A percentile compares a stretch with the other conserved stretches of the same genome.
Evolutionary conservation across 129 eudicot species (phyloP).

Genomic region (Flaveria ramosissima): DNA sequence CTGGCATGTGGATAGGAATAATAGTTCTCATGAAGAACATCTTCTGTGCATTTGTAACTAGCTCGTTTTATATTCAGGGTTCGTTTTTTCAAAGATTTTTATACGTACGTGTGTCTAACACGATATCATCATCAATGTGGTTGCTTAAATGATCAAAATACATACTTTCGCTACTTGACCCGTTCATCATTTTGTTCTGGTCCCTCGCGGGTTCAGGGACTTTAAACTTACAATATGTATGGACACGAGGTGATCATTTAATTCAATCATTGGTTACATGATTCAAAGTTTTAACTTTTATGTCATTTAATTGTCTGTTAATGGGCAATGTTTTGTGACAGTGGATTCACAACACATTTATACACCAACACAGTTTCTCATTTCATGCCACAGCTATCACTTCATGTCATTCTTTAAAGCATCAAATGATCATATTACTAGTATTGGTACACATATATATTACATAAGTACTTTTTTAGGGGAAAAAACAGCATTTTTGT

Average conservation of each 20-base stretch:
- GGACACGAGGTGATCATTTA: not conserved
- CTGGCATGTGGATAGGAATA: slow-evolving; percentile 68
- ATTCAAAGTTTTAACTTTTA: slow-evolving; percentile 11
- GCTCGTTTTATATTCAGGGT: slow-evolving; percentile 20
- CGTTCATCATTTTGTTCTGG: slow-evolving; percentile 8
- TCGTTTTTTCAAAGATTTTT: slow-evolving; percentile 24
- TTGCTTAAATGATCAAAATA: not conserved
- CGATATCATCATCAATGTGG: not conserved
- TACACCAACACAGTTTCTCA: slow-evolving; percentile 32
- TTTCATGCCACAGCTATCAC: slow-evolving; percentile 33
- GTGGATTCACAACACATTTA: slow-evolving; percentile 37
- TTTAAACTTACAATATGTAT: slow-evolving; percentile 7
- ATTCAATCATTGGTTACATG: slow-evolving; percentile 16
- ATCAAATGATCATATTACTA: slow-evolving; percentile 7
- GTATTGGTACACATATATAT: slow-evolving; percentile 14
- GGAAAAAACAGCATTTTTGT: too few species aligned
- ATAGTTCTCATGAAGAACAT: slow-evolving; percentile 33
- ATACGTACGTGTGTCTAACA: not conserved
- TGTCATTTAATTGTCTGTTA: slow-evolving; percentile 5
- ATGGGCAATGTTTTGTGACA: not conserved
- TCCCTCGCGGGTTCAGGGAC: not conserved
- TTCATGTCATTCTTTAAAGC: slow-evolving; percentile 34
- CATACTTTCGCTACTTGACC: not conserved
- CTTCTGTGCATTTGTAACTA: slow-evolving; percentile 19
- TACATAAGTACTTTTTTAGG: slow-evolving; percentile 8